phyloP scores from a whole-genome alignment of 306 rosid genomes.

The Corylus heterophylla region DNA sequence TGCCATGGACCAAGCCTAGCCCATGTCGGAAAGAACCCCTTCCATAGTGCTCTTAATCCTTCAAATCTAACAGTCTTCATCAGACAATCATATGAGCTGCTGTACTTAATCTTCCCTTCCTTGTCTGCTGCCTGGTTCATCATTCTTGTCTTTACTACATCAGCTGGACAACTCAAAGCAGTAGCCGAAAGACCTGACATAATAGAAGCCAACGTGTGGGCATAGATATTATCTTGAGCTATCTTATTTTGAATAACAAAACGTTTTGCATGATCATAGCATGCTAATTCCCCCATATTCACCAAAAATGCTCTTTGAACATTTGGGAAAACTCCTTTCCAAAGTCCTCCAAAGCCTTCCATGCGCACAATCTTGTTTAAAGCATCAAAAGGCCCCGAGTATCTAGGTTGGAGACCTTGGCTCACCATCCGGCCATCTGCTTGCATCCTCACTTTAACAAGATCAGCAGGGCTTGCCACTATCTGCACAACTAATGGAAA shows the following conservation, averaged over 20 bases:
- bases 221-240: slow-evolving; percentile 64
- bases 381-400: slow-evolving; percentile 73
- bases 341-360: slow-evolving; percentile 74
- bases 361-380: slow-evolving; percentile 56
- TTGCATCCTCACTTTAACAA: slow-evolving; percentile 95
- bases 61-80: slow-evolving; percentile 77
- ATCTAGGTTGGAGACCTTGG: slow-evolving; percentile 69
- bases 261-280: slow-evolving; percentile 81
- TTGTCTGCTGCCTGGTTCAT: slow-evolving; percentile 62
- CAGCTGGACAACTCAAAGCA: slow-evolving; percentile 87
- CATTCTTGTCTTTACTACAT: slow-evolving; percentile 92
- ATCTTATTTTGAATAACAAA: slow-evolving; percentile 56
- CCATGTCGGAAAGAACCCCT: slow-evolving; percentile 94
- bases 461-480: slow-evolving; percentile 96
- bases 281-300: slow-evolving; percentile 89
- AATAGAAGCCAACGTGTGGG: slow-evolving; percentile 76
- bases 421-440: slow-evolving; percentile 65
- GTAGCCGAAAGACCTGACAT: slow-evolving; percentile 80
- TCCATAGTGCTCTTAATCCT: slow-evolving; percentile 83
- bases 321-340: slow-evolving; percentile 87
- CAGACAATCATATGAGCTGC: slow-evolving; percentile 69
- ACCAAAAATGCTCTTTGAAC: slow-evolving; percentile 89
- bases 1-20: slow-evolving; percentile 96
- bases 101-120: slow-evolving; percentile 54
- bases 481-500: slow-evolving; percentile 55